These are phyloP conservation scores for Blepharisma undulans DNA, from an alignment of 169 alveolate genomes.

Conservation along the genomic window DNA sequence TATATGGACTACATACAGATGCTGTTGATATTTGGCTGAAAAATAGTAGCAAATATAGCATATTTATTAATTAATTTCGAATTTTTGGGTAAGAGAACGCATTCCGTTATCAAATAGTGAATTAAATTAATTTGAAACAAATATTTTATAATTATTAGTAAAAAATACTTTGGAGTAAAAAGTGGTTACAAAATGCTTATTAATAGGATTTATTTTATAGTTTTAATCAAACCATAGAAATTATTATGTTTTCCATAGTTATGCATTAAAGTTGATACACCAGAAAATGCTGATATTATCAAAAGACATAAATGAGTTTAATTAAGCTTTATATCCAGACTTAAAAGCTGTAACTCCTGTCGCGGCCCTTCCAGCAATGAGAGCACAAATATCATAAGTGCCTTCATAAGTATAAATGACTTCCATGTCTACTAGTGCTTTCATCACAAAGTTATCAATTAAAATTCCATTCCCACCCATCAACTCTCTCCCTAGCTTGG, in stretches of 20 bases:
- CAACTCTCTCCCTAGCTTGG: conserved; percentile 79
- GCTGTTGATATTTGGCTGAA: background rate
- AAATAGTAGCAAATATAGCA: background rate
- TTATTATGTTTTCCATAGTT: no score
- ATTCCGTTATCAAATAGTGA: no score
- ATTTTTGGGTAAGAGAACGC: no score
- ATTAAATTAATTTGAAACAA: no score
- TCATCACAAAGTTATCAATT: conserved; percentile 70
- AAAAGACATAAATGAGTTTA: background rate
- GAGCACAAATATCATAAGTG: conserved; percentile 80
- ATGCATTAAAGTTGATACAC: no score
- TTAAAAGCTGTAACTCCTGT: conserved; percentile 55
- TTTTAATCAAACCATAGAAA: no score
- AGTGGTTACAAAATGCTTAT: background rate
- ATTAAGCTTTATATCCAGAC: background rate
- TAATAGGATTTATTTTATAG: no score
- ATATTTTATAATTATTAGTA: no score
- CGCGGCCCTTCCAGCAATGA: conserved; percentile 59
- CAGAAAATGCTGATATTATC: no score
- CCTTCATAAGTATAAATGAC: conserved; percentile 85
- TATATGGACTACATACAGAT: background rate
- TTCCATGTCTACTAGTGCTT: conserved; percentile 78
- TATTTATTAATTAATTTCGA: no score
- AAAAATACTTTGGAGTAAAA: no score
- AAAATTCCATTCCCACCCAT: conserved; percentile 85